These are phyloP conservation scores for Teunomyces lycoperdinae DNA, from an alignment of 805 yeast genomes.

Conservation along the genomic window DNA sequence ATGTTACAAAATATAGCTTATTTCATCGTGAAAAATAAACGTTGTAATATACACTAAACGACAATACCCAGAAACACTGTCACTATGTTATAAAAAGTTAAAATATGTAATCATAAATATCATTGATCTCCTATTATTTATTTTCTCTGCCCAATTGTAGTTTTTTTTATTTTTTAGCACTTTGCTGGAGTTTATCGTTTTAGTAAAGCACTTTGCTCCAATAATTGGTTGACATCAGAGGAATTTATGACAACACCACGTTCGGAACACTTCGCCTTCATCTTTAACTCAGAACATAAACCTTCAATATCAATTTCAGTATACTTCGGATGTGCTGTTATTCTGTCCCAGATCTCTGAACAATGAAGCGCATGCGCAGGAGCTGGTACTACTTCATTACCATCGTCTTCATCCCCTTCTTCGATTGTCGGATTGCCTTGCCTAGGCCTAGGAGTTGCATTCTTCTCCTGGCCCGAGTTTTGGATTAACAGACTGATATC, in stretches of 20 bases:
- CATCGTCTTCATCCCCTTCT: constrained; percentile 26
- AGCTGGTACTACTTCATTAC: constrained; percentile 60
- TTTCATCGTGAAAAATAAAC: not conserved
- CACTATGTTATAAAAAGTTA: not conserved
- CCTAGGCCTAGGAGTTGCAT: not conserved
- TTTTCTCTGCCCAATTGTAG: not conserved
- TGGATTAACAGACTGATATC: constrained; percentile 36
- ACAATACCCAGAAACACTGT: not conserved
- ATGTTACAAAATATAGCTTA: not conserved
- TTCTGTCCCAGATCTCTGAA: constrained; percentile 94
- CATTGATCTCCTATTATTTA: not conserved
- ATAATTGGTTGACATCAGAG: constrained; percentile 64
- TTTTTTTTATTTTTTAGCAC: not conserved
- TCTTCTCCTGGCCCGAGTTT: not conserved
- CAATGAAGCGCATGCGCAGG: constrained; percentile 65
- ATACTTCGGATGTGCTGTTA: constrained; percentile 90
- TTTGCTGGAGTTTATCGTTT: constrained; percentile 2
- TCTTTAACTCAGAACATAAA: constrained; percentile 80
- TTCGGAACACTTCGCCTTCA: constrained; percentile 94
- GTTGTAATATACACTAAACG: not conserved
- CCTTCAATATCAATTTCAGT: constrained; percentile 94
- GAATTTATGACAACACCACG: constrained; percentile 85
- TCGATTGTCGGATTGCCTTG: constrained; percentile 14
- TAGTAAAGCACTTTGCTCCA: constrained; percentile 23
- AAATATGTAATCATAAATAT: not conserved